Percentiles rank a stretch among this genome's conserved stretches.
Evolutionary conservation across 163 green algal genomes (phyloP).

Genomic region (Volvox carteri): DNA sequence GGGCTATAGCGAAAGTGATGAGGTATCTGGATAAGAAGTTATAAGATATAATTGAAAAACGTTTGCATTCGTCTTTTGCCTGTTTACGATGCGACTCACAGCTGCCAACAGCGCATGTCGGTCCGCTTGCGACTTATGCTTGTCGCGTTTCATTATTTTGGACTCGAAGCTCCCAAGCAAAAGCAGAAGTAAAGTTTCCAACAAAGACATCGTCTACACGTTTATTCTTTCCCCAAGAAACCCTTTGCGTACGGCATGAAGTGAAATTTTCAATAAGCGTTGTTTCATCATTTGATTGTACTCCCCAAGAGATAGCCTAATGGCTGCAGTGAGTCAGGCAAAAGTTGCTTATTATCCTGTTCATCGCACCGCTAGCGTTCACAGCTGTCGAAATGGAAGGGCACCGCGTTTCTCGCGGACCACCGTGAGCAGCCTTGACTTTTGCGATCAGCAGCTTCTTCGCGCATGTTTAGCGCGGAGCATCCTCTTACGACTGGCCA

Average conservation of each 20-base stretch:
- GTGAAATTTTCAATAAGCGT: too few species aligned
- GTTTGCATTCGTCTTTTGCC: too few species aligned
- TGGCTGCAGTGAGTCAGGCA: background rate
- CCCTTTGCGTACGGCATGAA: background rate
- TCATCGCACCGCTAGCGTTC: too few species aligned
- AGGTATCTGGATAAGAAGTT: too few species aligned
- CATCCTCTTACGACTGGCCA: background rate
- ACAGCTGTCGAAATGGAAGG: background rate
- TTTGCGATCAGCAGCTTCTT: background rate
- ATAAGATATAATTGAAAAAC: too few species aligned
- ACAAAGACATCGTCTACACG: too few species aligned
- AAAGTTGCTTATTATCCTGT: too few species aligned
- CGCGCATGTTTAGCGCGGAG: background rate
- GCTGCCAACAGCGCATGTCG: conserved; percentile 39
- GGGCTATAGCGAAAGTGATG: too few species aligned
- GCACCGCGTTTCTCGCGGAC: background rate
- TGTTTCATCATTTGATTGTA: too few species aligned
- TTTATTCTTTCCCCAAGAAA: too few species aligned
- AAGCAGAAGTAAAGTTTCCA: background rate
- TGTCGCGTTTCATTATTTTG: conserved; percentile 42
- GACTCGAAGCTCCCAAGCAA: background rate
- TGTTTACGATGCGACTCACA: conserved; percentile 17
- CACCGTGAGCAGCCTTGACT: background rate
- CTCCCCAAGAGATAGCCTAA: background rate
- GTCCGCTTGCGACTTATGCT: conserved; percentile 22